Percentiles rank a stretch among this genome's conserved stretches.
phyloP scores from a whole-genome alignment of 108 stramenopile species.

The Skeletonema grethae region DNA sequence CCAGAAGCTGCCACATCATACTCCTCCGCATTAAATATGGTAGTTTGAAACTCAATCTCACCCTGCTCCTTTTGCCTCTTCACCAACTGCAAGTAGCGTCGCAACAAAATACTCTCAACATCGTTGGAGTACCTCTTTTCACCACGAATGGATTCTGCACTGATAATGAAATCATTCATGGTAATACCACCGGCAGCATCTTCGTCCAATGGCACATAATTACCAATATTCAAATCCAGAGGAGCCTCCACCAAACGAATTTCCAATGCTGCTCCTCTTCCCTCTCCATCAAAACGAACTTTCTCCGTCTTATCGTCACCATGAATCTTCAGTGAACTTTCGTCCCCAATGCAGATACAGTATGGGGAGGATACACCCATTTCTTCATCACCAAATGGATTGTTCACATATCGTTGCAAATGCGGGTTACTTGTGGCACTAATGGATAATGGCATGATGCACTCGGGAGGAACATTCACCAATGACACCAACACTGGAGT shows the following conservation, averaged over 20 bases:
- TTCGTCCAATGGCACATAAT: background rate
- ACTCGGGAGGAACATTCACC: constrained; percentile 57
- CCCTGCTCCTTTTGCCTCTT: background rate
- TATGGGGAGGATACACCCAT: constrained; percentile 38
- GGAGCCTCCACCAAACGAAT: constrained; percentile 31
- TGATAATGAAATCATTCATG: background rate
- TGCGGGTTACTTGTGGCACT: constrained; percentile 12
- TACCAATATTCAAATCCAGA: background rate
- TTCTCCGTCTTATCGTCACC: background rate
- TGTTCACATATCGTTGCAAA: constrained; percentile 35
- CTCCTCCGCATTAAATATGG: constrained; percentile 6
- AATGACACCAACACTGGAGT: constrained; percentile 27
- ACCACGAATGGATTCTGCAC: background rate
- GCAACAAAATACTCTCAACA: constrained; percentile 1
- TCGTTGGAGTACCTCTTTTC: background rate
- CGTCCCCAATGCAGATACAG: constrained; percentile 76
- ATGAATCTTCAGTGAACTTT: constrained; percentile 20
- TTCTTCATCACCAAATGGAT: constrained; percentile 43
- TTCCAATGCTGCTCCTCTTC: constrained; percentile 1
- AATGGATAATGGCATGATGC: constrained; percentile 57
- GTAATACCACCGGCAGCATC: background rate
- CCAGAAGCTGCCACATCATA: background rate
- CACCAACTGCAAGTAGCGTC: constrained; percentile 2
- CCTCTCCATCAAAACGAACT: background rate
- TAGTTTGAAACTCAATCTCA: background rate